Evolutionary conservation across 805 yeast species (phyloP).

Genomic region (Priceomyces carsonii): DNA sequence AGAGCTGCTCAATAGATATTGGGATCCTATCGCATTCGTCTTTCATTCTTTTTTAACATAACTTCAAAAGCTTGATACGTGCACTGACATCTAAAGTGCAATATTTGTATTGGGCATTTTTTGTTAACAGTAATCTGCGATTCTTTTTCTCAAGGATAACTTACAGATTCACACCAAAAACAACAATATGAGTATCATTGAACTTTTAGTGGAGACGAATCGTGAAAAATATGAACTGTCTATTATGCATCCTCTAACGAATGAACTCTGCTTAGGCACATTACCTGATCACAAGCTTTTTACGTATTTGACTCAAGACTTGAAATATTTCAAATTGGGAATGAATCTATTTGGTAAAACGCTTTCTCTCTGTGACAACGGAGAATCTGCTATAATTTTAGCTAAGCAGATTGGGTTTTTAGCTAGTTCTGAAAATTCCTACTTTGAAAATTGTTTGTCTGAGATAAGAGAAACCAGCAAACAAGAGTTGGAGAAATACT

Average conservation of each 20-base stretch:
- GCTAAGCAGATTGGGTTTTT: conserved; percentile 55
- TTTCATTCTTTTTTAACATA: too few relatives aligned
- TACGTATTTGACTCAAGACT: conserved; percentile 50
- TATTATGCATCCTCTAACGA: conserved; percentile 41
- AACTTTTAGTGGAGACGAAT: too few relatives aligned
- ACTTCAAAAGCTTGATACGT: too few relatives aligned
- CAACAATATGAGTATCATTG: too few relatives aligned
- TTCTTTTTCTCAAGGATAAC: too few relatives aligned
- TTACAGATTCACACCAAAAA: too few relatives aligned
- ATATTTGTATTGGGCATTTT: too few relatives aligned
- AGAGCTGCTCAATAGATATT: too few relatives aligned
- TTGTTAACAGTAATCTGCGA: too few relatives aligned
- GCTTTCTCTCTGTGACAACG: conserved; percentile 43
- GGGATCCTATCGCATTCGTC: too few relatives aligned
- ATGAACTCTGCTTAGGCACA: conserved; percentile 48
- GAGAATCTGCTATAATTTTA: conserved; percentile 35
- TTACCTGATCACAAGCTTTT: conserved; percentile 42
- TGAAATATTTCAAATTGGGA: conserved; percentile 46
- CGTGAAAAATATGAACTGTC: conserved; percentile 24
- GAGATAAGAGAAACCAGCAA: conserved; percentile 21
- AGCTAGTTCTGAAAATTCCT: conserved; percentile 48
- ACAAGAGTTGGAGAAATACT: conserved; percentile 20
- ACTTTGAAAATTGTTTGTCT: conserved; percentile 31
- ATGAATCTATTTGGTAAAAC: conserved; percentile 45
- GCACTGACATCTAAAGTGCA: too few relatives aligned